Evolutionary conservation across 2,329 filamentous ascomycete genomes (phyloP), one percentile per base, ranked within the genome.

Genomic region (Aspergillus brasiliensis): DNA sequence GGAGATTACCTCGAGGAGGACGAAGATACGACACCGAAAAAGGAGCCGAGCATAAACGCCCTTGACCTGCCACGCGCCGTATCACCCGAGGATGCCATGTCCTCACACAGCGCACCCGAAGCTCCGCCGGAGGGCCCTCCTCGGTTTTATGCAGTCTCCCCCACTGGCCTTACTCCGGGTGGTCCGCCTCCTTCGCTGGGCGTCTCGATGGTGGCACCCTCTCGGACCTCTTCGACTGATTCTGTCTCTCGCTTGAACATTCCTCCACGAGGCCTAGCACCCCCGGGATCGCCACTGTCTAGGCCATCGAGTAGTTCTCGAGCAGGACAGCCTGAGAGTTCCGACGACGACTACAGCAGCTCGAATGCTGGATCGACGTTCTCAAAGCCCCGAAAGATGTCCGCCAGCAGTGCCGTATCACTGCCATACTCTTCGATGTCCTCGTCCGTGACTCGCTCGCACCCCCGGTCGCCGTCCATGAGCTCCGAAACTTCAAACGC

Each of bases 401-500:
- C 93, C 1, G 85, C 86, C 15, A 88, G 89, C 65, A 93, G 85
- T 65, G 84, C 81, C 51, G 75, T 86, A 31, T 88, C 86, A 2
- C 75, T 82, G 62, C 81, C 85, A 7, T 81, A 85, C 52, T 88
- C 87, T 21, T 87, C 87, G 49, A 81, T 86, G 62, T 89, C 90
- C n/a, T 44, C 27, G 23, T 88, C 89, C 2, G 83, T 82, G 54
- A 76, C 84, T 59, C 82, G 84, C 15, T 82, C 86, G 27, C 85
- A 88, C 68, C 85, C 87, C 60, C 85, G 92, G 69, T 96, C 93
- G 1, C 92, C 92, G 2, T 98, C 95, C 0, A 84, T 91, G 38
- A 88, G 88, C 62, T 98, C 94, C 1, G 91, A 97, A 62, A 85
- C 86, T 53, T 96, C 92, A 2, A 83, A 84, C 47, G 83, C 78